Percentiles rank a stretch among this genome's conserved stretches.
Evolutionary conservation across 805 yeast genomes (phyloP).

Genomic region (Barnettozyma salicaria): DNA sequence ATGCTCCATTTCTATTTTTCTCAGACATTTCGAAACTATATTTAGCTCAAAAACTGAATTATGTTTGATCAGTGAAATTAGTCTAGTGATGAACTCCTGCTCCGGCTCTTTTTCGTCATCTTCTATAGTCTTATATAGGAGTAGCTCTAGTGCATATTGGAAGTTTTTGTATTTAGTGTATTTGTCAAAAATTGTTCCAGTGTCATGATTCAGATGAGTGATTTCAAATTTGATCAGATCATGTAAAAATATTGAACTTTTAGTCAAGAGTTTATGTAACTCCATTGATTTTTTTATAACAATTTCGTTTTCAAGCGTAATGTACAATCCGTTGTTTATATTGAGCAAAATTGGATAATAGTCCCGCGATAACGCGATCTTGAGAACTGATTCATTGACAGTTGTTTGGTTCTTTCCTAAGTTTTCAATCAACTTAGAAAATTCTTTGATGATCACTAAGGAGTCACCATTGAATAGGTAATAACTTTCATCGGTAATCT

Average conservation of each 20-base stretch:
- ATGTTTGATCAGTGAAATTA: conserved; percentile 20
- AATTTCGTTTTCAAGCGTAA: conserved; percentile 36
- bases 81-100: conserved; percentile 2
- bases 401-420: conserved; percentile 6
- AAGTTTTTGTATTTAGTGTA: conserved; percentile 32
- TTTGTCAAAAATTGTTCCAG: conserved; percentile 16
- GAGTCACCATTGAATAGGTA: conserved; percentile 37
- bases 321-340: conserved; percentile 30
- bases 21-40: conserved; percentile 41
- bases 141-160: conserved; percentile 40
- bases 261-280: conserved; percentile 29
- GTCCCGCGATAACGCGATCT: conserved; percentile 22
- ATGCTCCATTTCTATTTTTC: conserved; percentile 44
- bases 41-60: conserved; percentile 22
- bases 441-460: conserved; percentile 23
- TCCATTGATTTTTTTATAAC: conserved; percentile 27
- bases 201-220: conserved; percentile 7
- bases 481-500: conserved; percentile 22
- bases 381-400: conserved; percentile 19
- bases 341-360: conserved; percentile 25
- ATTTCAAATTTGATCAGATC: conserved; percentile 41
- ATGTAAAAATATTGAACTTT: conserved; percentile 39
- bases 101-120: conserved; percentile 17
- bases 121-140: conserved; percentile 33
- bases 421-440: conserved; percentile 6